Evolutionary conservation across 116 monocot species (phyloP).

Genomic region (Phalaenopsis hybrid): DNA sequence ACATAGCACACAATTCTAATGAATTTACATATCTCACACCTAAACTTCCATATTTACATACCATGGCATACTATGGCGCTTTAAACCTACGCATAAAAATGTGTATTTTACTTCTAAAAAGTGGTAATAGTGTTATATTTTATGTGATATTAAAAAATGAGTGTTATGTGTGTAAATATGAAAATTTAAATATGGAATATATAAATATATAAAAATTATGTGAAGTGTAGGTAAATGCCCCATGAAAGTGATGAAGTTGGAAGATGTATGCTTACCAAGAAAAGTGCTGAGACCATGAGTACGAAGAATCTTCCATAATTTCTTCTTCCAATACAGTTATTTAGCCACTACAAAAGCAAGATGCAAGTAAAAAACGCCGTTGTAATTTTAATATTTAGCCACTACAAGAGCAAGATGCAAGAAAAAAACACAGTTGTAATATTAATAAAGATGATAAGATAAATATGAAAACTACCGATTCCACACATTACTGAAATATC

Average conservation of each 20-base stretch:
- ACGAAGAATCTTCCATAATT: slow-evolving; percentile 67
- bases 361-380: background rate
- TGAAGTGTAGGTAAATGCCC: too few relatives aligned
- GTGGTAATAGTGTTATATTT: too few relatives aligned
- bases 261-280: slow-evolving; percentile 41
- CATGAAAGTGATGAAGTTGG: background rate
- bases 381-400: slow-evolving; percentile 44
- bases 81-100: too few relatives aligned
- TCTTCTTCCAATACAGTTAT: slow-evolving; percentile 73
- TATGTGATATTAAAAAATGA: too few relatives aligned
- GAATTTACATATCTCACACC: too few relatives aligned
- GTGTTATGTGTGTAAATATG: too few relatives aligned
- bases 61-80: too few relatives aligned
- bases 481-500: background rate
- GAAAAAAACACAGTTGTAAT: background rate
- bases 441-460: background rate
- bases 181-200: too few relatives aligned
- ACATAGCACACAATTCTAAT: too few relatives aligned
- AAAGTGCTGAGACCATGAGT: slow-evolving; percentile 65
- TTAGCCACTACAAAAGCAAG: slow-evolving; percentile 62
- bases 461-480: background rate
- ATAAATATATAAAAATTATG: too few relatives aligned
- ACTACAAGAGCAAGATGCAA: slow-evolving; percentile 34
- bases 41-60: too few relatives aligned
- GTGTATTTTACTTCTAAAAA: too few relatives aligned